Percentiles rank a stretch among this genome's conserved stretches.
These are phyloP conservation scores for Rosa lucieae DNA, from an alignment of 306 rosid species.

Conservation along the genomic window DNA sequence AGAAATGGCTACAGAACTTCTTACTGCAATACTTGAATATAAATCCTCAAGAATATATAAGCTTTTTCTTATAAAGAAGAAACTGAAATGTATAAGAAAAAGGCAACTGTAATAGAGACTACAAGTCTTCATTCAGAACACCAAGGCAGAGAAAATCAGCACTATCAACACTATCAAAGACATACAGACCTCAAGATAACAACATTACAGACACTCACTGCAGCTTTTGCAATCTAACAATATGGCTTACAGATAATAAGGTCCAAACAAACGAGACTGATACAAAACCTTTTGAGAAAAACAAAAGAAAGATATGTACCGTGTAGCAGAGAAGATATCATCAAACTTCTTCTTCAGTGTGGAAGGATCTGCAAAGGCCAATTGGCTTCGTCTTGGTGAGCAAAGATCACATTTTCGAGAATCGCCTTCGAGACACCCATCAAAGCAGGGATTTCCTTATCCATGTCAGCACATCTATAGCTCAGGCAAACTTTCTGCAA, in stretches of 20 bases:
- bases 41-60: too few relatives aligned
- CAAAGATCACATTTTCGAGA: conserved; percentile 88
- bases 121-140: too few relatives aligned
- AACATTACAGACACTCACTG: neutral
- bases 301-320: conserved; percentile 39
- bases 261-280: too few relatives aligned
- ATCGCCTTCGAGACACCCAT: conserved; percentile 99
- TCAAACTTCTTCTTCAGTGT: conserved; percentile 92
- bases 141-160: too few relatives aligned
- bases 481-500: conserved; percentile 87
- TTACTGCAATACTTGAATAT: too few relatives aligned
- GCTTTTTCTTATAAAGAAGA: too few relatives aligned
- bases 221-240: neutral
- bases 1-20: too few relatives aligned
- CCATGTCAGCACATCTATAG: conserved; percentile 98
- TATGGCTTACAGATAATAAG: too few relatives aligned
- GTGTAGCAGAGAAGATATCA: conserved; percentile 92
- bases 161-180: too few relatives aligned
- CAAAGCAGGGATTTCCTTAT: conserved; percentile 77
- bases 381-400: conserved; percentile 97
- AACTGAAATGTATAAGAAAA: too few relatives aligned
- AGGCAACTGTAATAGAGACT: too few relatives aligned
- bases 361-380: conserved; percentile 99
- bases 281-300: neutral
- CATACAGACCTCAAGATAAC: neutral